Evolutionary conservation across 345 rosid genomes (phyloP).

Genomic region (Trapa bicornis): DNA sequence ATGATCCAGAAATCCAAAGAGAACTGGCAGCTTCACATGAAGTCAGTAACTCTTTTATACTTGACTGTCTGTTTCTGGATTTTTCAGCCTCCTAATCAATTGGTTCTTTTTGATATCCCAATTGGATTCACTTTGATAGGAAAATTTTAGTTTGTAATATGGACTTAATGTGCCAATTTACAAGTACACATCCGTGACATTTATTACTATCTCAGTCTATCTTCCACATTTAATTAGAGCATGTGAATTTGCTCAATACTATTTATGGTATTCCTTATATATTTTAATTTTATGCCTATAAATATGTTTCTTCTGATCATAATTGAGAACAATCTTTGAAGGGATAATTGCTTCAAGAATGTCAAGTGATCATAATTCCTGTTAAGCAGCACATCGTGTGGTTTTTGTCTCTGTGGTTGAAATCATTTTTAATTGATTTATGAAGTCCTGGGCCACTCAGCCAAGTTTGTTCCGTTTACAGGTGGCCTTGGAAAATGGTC

Average conservation of each 20-base stretch:
- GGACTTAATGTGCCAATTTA: neutral
- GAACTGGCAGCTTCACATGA: constrained; percentile 14
- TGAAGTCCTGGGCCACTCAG: constrained; percentile 1
- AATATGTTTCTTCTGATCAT: neutral
- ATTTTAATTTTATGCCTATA: neutral
- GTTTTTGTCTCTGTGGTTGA: neutral
- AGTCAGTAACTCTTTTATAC: constrained; percentile 2
- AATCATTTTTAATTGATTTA: neutral
- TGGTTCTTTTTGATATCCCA: neutral
- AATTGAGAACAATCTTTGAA: neutral
- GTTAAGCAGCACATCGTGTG: neutral
- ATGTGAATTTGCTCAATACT: too few relatives aligned
- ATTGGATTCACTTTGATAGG: neutral
- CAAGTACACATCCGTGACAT: neutral
- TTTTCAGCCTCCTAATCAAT: constrained; percentile 5
- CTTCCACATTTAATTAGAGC: too few relatives aligned
- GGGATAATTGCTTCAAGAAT: neutral
- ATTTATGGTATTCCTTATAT: too few relatives aligned
- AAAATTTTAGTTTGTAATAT: neutral
- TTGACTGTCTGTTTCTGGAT: neutral
- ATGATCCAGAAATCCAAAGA: constrained; percentile 11
- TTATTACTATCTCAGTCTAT: too few relatives aligned
- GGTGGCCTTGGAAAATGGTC: constrained; percentile 8
- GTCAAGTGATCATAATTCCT: neutral
- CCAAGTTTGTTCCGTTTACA: constrained; percentile 5